Evolutionary conservation across 768 basidiomycete species (phyloP).

Genomic region (Lactifluus volemus): DNA sequence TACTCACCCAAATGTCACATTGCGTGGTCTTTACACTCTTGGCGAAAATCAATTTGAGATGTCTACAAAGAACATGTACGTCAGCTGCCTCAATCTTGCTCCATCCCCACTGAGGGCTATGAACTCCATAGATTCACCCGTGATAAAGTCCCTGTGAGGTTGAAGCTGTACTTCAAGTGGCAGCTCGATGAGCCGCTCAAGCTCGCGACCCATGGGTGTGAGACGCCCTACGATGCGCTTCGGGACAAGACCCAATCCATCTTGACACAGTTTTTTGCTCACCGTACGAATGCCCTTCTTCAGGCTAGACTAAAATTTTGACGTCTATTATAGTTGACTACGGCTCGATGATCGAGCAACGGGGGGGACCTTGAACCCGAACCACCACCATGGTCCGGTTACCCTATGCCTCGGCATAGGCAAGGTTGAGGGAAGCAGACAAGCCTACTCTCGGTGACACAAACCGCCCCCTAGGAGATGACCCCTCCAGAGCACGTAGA

Average conservation of each 20-base stretch:
- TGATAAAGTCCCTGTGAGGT: conserved; percentile 77
- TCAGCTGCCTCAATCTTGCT: background rate
- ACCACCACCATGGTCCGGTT: too few species aligned
- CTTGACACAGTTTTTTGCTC: conserved; percentile 77
- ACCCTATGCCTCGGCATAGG: too few species aligned
- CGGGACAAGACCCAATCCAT: conserved; percentile 82
- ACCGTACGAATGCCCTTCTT: conserved; percentile 44
- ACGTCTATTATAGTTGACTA: conserved; percentile 35
- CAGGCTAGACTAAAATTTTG: background rate
- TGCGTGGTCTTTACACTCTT: conserved; percentile 73
- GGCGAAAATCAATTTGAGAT: conserved; percentile 82
- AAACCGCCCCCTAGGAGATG: too few species aligned
- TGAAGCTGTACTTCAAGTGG: conserved; percentile 82
- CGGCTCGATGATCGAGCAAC: conserved; percentile 65
- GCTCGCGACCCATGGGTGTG: conserved; percentile 77
- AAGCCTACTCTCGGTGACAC: too few species aligned
- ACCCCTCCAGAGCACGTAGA: too few species aligned
- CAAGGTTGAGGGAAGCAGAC: too few species aligned
- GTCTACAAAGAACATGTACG: conserved; percentile 82
- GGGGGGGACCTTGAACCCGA: too few species aligned
- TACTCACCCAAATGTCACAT: conserved; percentile 74
- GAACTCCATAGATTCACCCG: conserved; percentile 54
- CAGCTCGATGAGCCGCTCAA: conserved; percentile 45
- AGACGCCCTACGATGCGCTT: conserved; percentile 72
- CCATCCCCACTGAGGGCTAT: background rate